Percentiles rank a stretch among this genome's conserved stretches.
phyloP scores from a whole-genome alignment of 805 yeast genomes.

The Suhomyces emberorum region DNA sequence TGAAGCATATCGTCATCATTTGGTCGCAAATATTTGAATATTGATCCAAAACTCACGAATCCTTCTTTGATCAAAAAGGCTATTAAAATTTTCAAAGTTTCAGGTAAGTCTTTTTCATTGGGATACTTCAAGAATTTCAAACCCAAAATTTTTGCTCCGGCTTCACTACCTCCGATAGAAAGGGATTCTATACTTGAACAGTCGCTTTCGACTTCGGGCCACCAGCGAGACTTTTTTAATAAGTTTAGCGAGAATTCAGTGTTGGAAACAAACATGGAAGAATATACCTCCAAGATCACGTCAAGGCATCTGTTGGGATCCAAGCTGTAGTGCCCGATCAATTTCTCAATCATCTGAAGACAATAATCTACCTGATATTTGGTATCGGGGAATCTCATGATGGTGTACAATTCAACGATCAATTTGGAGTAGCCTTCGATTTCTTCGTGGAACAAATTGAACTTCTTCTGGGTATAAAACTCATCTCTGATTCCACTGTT shows the following conservation, averaged over 20 bases:
- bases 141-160: conserved; percentile 55
- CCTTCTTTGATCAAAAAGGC: conserved; percentile 63
- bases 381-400: conserved; percentile 41
- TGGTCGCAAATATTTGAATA: conserved; percentile 59
- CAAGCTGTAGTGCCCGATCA: conserved; percentile 72
- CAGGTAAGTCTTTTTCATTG: conserved; percentile 35
- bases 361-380: conserved; percentile 41
- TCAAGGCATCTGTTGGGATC: conserved; percentile 73
- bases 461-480: conserved; percentile 51
- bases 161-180: conserved; percentile 50
- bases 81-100: conserved; percentile 43
- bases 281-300: conserved; percentile 52
- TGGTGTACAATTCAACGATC: conserved; percentile 44
- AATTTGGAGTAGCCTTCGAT: conserved; percentile 74
- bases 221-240: conserved; percentile 58
- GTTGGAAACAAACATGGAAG: conserved; percentile 42
- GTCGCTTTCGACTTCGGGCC: conserved; percentile 50
- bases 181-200: conserved; percentile 29
- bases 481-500: conserved; percentile 39
- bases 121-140: conserved; percentile 35
- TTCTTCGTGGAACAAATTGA: conserved; percentile 68
- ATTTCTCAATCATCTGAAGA: conserved; percentile 46
- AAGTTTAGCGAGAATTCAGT: conserved; percentile 48
- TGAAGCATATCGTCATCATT: conserved; percentile 42
- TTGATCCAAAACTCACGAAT: conserved; percentile 57